Conservation (phyloP, 2,329 filamentous ascomycete genomes). For the Elsinoe batatas region DNA sequence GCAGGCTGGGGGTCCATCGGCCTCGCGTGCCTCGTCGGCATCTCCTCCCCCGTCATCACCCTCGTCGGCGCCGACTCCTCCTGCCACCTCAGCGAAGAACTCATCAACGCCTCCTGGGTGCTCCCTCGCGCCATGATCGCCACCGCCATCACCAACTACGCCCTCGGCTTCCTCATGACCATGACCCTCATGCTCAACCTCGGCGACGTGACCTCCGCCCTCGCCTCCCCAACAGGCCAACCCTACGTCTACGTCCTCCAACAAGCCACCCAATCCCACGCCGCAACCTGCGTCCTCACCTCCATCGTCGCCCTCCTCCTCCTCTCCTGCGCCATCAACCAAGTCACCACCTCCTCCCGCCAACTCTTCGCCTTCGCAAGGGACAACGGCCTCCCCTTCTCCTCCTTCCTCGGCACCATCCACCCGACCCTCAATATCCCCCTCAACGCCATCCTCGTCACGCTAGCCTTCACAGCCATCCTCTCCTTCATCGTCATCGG, state of each 20-base stretch:
- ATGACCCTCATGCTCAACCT: constrained; percentile 25
- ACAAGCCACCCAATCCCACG: constrained; percentile 20
- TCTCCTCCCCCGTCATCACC: constrained; percentile 26
- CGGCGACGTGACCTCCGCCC: constrained; percentile 19
- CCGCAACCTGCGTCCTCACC: constrained; percentile 20
- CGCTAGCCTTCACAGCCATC: constrained; percentile 17
- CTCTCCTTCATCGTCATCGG: constrained; percentile 19
- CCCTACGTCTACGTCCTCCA: constrained; percentile 22
- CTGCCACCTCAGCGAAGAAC: constrained; percentile 24
- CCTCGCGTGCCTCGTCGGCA: constrained; percentile 14
- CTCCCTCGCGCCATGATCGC: constrained; percentile 26
- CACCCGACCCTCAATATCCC: constrained; percentile 24
- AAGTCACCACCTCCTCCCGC: constrained; percentile 17
- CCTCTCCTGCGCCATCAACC: constrained; percentile 19
- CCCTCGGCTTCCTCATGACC: constrained; percentile 22
- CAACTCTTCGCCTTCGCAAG: constrained; percentile 24
- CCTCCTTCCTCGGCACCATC: constrained; percentile 19
- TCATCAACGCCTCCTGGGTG: constrained; percentile 22
- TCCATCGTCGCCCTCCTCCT: constrained; percentile 20
- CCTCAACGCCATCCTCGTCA: constrained; percentile 23
- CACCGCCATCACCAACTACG: constrained; percentile 25
- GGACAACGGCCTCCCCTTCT: constrained; percentile 24
- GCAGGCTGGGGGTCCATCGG: constrained; percentile 16
- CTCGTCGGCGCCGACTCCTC: constrained; percentile 31
- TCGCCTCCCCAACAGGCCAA: constrained; percentile 19